Evolutionary conservation across 129 eudicot genomes (phyloP).

Genomic region (Solidago caesia): DNA sequence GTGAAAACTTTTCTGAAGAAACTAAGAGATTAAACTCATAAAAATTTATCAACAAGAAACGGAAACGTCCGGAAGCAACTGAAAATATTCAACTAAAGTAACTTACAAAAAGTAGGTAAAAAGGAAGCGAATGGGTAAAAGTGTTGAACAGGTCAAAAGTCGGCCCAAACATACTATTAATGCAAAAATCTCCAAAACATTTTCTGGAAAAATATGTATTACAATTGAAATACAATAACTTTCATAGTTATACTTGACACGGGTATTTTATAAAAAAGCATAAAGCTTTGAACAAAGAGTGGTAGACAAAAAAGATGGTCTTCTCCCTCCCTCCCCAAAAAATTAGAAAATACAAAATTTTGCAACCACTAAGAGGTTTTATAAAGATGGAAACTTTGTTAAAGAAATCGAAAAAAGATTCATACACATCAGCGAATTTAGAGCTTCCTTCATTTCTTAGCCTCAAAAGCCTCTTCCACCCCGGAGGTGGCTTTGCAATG

Average conservation of each 20-base stretch:
- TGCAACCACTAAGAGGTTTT: not conserved
- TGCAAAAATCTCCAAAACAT: not conserved
- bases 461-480: conserved; percentile 80
- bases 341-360: not conserved
- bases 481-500: conserved; percentile 87
- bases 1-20: not conserved
- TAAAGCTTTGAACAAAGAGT: not conserved
- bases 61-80: not conserved
- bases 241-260: not conserved
- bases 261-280: not conserved
- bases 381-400: not conserved
- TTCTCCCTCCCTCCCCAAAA: too few relatives aligned
- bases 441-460: conserved; percentile 79
- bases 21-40: not conserved
- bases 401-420: conserved; percentile 8
- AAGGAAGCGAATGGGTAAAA: not conserved
- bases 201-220: not conserved
- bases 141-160: not conserved
- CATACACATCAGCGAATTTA: conserved; percentile 91
- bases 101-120: not conserved
- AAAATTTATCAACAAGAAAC: not conserved
- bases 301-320: not conserved
- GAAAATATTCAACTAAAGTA: not conserved
- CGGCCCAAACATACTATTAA: not conserved
- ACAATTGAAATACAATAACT: not conserved